Base-by-base conservation (phyloP, 2,329 filamentous ascomycete species). In the Fusarium hainanense region DNA sequence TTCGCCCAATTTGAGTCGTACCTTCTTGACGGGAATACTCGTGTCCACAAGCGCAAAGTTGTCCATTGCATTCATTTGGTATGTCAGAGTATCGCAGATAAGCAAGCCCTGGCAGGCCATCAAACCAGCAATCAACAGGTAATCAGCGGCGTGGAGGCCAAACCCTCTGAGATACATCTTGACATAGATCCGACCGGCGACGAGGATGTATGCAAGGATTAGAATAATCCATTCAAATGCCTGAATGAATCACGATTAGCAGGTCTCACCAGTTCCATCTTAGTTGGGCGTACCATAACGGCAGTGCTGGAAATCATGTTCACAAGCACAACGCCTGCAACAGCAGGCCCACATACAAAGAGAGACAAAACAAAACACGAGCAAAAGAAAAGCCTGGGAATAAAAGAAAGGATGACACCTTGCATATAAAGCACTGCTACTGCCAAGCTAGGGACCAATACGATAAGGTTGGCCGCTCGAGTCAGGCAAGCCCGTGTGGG, bases 181-280 rank as follows among this genome's bases (percentile, higher is more conserved):
- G 7, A 61, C 59, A n/a, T 62, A 62, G 3, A 54, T 32, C 13
- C 59, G 59, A 13, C 56, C 21, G 2, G 59, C 56, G 9, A 62
- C 59, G 7, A 49, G 23, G 7, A 54, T 4, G 10, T 61, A 62
- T 3, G 59, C 56, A 9, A 62, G 30, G 6, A 20, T 7, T 11
- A 62, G 50, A 6, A 61, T 54, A 2, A 46, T 46, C 59, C 59
- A 62, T 42, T 61, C 59, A 0, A 62, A 61, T 34, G 56, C 56
- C 56, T 61, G 7, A 6, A 2, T 28, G 4, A 28, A 28, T 11
- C 27, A 28, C 12, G 6, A 28, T 28, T 12, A 28, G 27, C 9
- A n/a, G n/a, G n/a, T n/a, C n/a, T n/a, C n/a, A n/a, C n/a, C n/a
- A n/a, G n/a, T n/a, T n/a, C n/a, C n/a, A n/a, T n/a, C n/a, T n/a